Percentiles rank a stretch among this genome's conserved stretches.
Conservation (phyloP, 1,139 yeast species). For the Lodderomyces orthopsilosis region DNA sequence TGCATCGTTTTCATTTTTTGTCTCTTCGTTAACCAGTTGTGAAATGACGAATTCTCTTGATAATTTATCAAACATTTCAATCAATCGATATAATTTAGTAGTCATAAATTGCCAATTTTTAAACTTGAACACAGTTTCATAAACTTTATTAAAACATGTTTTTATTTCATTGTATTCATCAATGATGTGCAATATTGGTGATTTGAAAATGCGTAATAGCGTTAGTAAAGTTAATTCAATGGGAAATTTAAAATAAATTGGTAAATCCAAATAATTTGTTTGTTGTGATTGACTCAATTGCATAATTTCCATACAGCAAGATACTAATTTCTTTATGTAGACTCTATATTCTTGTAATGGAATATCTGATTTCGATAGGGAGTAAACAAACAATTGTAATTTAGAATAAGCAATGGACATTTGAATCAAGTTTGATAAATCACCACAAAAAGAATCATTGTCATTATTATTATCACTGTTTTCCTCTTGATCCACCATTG, state of each 20-base stretch:
- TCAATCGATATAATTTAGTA: constrained; percentile 27
- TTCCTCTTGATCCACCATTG: not conserved
- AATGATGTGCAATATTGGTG: constrained; percentile 33
- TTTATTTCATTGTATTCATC: constrained; percentile 33
- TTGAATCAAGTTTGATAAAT: constrained; percentile 24
- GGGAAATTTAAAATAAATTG: constrained; percentile 42
- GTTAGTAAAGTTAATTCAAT: constrained; percentile 34
- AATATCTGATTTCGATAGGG: constrained; percentile 32
- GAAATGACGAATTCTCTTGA: constrained; percentile 13
- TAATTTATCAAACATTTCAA: constrained; percentile 28
- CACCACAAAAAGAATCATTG: constrained; percentile 9
- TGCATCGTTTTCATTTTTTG: not conserved
- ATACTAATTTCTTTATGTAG: constrained; percentile 29
- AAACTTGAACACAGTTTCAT: constrained; percentile 20
- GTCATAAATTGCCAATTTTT: constrained; percentile 26
- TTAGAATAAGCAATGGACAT: constrained; percentile 40
- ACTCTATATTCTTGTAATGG: constrained; percentile 28
- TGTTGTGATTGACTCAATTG: constrained; percentile 16
- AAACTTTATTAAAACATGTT: constrained; percentile 27
- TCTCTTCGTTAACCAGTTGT: constrained; percentile 7
- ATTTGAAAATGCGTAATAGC: constrained; percentile 34
- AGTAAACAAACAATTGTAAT: constrained; percentile 39
- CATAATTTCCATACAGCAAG: constrained; percentile 27
- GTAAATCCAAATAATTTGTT: constrained; percentile 33
- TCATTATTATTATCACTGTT: constrained; percentile 10